These are phyloP conservation scores for Claviceps lovelessii DNA, from an alignment of 2,329 filamentous ascomycete genomes.

Conservation along the genomic window DNA sequence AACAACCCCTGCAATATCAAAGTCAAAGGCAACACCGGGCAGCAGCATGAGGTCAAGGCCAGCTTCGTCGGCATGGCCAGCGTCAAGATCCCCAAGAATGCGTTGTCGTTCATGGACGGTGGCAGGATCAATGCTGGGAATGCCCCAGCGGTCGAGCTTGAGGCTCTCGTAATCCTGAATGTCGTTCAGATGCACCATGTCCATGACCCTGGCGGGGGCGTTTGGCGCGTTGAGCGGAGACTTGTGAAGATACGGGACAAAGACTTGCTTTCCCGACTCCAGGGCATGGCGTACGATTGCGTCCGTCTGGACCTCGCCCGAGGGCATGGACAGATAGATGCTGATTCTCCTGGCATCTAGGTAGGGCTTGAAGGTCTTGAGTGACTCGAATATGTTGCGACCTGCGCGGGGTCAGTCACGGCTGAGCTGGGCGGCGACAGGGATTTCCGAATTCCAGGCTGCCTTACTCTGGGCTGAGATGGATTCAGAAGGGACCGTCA, in stretches of 20 bases:
- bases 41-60: conserved; percentile 76
- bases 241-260: conserved; percentile 76
- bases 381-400: conserved; percentile 44
- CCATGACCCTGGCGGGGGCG: conserved; percentile 62
- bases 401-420: conserved; percentile 34
- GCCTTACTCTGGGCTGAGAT: conserved; percentile 56
- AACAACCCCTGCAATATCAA: conserved; percentile 39
- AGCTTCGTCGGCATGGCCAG: conserved; percentile 24
- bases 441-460: too few relatives aligned
- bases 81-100: conserved; percentile 51
- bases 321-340: conserved; percentile 87
- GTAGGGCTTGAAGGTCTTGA: conserved; percentile 61
- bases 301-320: conserved; percentile 71
- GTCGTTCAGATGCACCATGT: conserved; percentile 72
- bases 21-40: conserved; percentile 86
- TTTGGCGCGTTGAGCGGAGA: conserved; percentile 29
- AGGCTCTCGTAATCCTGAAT: conserved; percentile 66
- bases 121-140: conserved; percentile 62
- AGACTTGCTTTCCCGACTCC: conserved; percentile 64
- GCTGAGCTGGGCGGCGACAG: neutral
- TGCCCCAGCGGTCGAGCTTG: conserved; percentile 75
- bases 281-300: conserved; percentile 72
- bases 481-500: conserved; percentile 44
- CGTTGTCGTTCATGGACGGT: conserved; percentile 55
- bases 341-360: conserved; percentile 60